phyloP scores from a whole-genome alignment of 371 early-diverging fungal genomes.

The Syncephalis plumigaleata region DNA sequence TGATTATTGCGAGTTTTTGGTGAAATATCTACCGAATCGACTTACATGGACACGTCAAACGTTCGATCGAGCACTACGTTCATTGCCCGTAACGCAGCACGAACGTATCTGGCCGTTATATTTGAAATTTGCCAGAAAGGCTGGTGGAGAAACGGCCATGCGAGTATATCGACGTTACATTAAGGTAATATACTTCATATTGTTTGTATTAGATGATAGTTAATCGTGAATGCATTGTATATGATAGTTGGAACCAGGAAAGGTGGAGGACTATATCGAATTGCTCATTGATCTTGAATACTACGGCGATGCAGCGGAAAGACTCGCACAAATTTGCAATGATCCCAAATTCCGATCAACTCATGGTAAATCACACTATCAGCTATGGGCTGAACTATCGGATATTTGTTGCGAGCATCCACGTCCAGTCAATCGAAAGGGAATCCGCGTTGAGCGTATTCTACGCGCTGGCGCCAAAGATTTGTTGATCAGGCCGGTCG shows the following conservation, averaged over 20 bases:
- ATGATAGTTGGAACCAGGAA: constrained; percentile 40
- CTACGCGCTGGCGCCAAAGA: constrained; percentile 74
- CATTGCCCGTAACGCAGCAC: constrained; percentile 91
- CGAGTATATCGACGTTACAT: constrained; percentile 67
- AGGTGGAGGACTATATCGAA: constrained; percentile 55
- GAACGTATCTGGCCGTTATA: constrained; percentile 76
- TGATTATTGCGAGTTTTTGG: constrained; percentile 50
- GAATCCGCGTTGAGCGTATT: constrained; percentile 56
- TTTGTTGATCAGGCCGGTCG: constrained; percentile 77
- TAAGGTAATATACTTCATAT: constrained; percentile 24
- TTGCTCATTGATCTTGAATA: constrained; percentile 41
- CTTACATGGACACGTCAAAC: constrained; percentile 58
- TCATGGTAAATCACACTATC: constrained; percentile 57
- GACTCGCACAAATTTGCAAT: constrained; percentile 53
- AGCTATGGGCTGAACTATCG: constrained; percentile 77
- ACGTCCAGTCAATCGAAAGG: constrained; percentile 22
- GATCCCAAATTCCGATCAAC: constrained; percentile 44
- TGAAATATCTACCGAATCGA: constrained; percentile 31
- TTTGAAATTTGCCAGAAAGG: constrained; percentile 51
- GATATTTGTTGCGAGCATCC: constrained; percentile 66
- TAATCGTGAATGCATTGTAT: too few relatives aligned
- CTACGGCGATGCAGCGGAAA: constrained; percentile 75
- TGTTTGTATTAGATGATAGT: not conserved
- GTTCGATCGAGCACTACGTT: constrained; percentile 80
- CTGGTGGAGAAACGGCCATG: constrained; percentile 71